Evolutionary conservation across 2,329 filamentous ascomycete species (phyloP).

Genomic region (Cercospora sojina): DNA sequence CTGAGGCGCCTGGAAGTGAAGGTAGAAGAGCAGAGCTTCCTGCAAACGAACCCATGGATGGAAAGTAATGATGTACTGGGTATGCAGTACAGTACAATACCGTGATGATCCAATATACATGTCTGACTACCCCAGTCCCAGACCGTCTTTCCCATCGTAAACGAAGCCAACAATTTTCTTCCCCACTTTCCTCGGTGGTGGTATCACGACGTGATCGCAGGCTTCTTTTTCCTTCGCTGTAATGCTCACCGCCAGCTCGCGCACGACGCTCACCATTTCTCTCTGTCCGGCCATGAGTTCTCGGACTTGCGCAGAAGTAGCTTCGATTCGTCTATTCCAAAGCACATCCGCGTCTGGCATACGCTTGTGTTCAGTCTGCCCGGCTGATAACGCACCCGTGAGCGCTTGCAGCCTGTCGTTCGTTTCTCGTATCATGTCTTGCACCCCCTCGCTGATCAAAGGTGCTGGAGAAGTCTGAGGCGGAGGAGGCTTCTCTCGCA

Average conservation of each 20-base stretch:
- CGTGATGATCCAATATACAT: neutral
- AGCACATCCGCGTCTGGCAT: conserved; percentile 8
- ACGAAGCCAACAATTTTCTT: conserved; percentile 36
- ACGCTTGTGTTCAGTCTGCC: neutral
- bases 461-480: conserved; percentile 2
- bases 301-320: conserved; percentile 29
- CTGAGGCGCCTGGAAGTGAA: conserved; percentile 16
- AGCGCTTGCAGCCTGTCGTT: conserved; percentile 8
- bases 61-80: neutral
- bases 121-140: neutral
- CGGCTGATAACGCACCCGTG: neutral
- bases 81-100: neutral
- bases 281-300: conserved; percentile 32
- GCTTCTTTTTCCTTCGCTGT: conserved; percentile 23
- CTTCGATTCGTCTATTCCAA: conserved; percentile 25
- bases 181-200: conserved; percentile 36
- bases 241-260: conserved; percentile 29
- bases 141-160: conserved; percentile 33
- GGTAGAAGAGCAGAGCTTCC: conserved; percentile 12
- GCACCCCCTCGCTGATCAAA: conserved; percentile 10
- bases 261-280: conserved; percentile 31
- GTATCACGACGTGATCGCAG: conserved; percentile 35
- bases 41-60: conserved; percentile 1
- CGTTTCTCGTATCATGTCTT: conserved; percentile 14
- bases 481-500: conserved; percentile 21